Conservation (phyloP, 1,139 yeast genomes). For the Dujonia santamariae region DNA sequence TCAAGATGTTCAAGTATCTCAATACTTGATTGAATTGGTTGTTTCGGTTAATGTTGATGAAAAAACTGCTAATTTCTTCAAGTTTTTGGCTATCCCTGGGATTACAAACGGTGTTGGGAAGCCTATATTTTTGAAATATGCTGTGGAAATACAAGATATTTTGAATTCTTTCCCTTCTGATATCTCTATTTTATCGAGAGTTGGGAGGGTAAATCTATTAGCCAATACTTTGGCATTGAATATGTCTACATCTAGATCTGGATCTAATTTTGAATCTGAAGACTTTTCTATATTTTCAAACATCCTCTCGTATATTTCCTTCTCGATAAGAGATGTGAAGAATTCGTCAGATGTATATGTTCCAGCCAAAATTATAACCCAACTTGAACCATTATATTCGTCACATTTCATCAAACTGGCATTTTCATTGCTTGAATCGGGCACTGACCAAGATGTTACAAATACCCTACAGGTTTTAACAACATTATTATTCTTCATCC, state of each 20-base stretch:
- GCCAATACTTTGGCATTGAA: not conserved
- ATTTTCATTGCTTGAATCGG: constrained; percentile 15
- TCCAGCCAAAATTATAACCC: constrained; percentile 1
- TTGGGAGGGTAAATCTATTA: constrained; percentile 13
- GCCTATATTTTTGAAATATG: too few relatives aligned
- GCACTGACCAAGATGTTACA: constrained; percentile 1
- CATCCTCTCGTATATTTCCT: constrained; percentile 21
- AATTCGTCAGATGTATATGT: constrained; percentile 7
- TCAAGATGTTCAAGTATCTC: not conserved
- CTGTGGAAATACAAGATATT: not conserved
- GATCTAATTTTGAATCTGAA: constrained; percentile 9
- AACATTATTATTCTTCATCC: constrained; percentile 27
- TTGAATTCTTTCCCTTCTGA: constrained; percentile 4
- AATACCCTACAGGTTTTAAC: constrained; percentile 20
- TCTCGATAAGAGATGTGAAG: constrained; percentile 13
- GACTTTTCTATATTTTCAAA: constrained; percentile 23
- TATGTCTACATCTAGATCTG: too few relatives aligned
- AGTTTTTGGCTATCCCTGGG: constrained; percentile 16
- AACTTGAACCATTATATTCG: constrained; percentile 20
- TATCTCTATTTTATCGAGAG: constrained; percentile 1
- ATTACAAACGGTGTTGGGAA: constrained; percentile 4
- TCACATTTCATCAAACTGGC: constrained; percentile 22
- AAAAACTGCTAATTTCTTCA: constrained; percentile 16
- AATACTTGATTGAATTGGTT: constrained; percentile 10
- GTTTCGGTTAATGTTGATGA: constrained; percentile 19